These are phyloP conservation scores for Chlamydomonas reinhardtii DNA, from an alignment of 163 green algal genomes.

Conservation along the genomic window DNA sequence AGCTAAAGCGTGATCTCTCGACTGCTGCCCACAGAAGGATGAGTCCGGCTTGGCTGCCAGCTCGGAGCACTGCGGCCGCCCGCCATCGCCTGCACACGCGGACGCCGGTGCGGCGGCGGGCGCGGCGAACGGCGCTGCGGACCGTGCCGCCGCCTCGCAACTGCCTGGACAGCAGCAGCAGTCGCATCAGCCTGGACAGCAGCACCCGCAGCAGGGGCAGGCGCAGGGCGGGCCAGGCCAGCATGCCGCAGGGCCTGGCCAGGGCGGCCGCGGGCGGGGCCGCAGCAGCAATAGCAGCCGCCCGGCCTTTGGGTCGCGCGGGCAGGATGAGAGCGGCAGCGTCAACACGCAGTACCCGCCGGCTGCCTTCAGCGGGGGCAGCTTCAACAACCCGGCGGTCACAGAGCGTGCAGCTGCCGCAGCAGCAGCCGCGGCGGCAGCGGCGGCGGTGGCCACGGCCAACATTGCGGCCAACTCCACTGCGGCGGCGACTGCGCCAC, in stretches of 20 bases:
- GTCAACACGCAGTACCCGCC: background rate
- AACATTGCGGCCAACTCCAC: background rate
- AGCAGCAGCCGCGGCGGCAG: conserved; percentile 14
- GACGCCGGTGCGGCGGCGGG: too few species aligned
- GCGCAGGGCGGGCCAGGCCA: too few species aligned
- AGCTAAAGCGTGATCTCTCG: too few species aligned
- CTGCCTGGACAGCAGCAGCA: background rate
- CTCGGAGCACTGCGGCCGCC: too few species aligned
- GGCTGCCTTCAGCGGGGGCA: conserved; percentile 21
- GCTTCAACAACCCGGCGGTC: conserved; percentile 39
- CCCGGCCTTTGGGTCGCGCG: background rate
- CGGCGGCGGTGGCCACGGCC: background rate
- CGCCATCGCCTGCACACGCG: too few species aligned
- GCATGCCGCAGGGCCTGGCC: too few species aligned
- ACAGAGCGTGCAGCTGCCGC: conserved; percentile 21
- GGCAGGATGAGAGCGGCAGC: background rate
- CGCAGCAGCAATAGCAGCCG: background rate
- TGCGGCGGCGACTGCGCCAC: conserved; percentile 1
- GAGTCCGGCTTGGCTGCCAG: too few species aligned
- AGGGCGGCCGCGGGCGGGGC: background rate
- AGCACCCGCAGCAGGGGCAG: background rate
- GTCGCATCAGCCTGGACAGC: background rate
- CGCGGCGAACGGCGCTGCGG: too few species aligned
- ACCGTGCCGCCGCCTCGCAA: too few species aligned
- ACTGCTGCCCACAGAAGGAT: too few species aligned